Evolutionary conservation across 1,284 basidiomycete genomes (phyloP).

Genomic region (Mycena sp.): DNA sequence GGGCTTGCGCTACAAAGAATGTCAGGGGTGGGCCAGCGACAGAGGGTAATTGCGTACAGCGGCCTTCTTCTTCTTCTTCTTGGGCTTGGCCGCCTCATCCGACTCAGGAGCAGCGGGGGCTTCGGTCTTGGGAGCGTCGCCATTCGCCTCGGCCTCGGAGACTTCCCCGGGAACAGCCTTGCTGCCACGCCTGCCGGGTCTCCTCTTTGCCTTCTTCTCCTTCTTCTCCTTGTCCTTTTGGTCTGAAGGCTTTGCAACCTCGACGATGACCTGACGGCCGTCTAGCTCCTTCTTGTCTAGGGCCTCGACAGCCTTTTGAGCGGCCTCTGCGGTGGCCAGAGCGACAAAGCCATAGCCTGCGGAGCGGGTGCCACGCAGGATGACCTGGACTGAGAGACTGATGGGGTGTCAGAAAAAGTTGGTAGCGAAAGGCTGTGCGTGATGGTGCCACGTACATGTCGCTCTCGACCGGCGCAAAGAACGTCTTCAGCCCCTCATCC

Average conservation of each 20-base stretch:
- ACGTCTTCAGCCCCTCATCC: conserved; percentile 90
- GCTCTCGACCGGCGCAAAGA: conserved; percentile 83
- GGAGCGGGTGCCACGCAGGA: conserved; percentile 81
- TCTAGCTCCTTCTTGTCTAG: conserved; percentile 91
- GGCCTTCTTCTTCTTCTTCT: conserved; percentile 83
- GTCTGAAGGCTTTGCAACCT: conserved; percentile 89
- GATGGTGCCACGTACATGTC: conserved; percentile 75
- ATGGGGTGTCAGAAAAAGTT: conserved; percentile 27
- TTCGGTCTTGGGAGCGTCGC: conserved; percentile 67
- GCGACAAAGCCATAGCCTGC: conserved; percentile 94
- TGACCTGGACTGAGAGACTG: conserved; percentile 82
- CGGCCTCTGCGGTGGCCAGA: conserved; percentile 82
- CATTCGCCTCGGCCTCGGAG: conserved; percentile 86
- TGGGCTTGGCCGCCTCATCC: conserved; percentile 65
- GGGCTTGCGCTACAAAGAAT: conserved; percentile 54
- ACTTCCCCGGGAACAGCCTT: conserved; percentile 87
- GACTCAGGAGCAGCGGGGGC: conserved; percentile 47
- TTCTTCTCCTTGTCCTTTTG: conserved; percentile 86
- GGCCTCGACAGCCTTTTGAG: conserved; percentile 85
- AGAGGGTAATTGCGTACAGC: conserved; percentile 54
- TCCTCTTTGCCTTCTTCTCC: conserved; percentile 79
- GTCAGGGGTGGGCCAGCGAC: conserved; percentile 26
- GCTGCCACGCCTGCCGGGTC: conserved; percentile 81
- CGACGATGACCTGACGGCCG: conserved; percentile 86
- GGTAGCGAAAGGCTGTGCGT: conserved; percentile 48